Percentiles rank a stretch among this genome's conserved stretches.
phyloP scores from a whole-genome alignment of 2,329 filamentous ascomycete genomes.

The Colletotrichum lindemuthianum region DNA sequence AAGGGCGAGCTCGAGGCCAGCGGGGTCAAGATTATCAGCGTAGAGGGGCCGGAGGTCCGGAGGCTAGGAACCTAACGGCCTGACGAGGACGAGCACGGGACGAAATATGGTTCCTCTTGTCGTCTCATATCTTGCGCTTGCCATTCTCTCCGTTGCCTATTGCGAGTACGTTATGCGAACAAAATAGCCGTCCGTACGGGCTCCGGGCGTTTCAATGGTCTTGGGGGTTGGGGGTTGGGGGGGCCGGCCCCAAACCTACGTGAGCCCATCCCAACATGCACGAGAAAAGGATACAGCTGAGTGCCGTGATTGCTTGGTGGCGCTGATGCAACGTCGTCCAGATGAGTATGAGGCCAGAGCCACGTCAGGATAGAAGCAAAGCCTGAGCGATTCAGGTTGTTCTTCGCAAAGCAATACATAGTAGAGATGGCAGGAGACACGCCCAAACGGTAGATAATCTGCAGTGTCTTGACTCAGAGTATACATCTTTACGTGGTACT shows the following conservation, averaged over 20 bases:
- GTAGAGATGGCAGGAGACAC: too few relatives aligned
- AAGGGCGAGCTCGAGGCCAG: constrained; percentile 62
- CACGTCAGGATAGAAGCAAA: too few relatives aligned
- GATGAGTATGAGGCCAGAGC: too few relatives aligned
- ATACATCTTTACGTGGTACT: too few relatives aligned
- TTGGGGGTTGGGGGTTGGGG: constrained; percentile 8
- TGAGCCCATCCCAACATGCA: too few relatives aligned
- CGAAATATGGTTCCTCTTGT: not conserved
- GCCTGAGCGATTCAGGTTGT: not conserved
- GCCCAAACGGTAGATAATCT: too few relatives aligned
- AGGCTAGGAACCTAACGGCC: constrained; percentile 51
- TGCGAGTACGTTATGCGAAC: constrained; percentile 12
- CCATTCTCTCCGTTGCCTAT: constrained; percentile 15
- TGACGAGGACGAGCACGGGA: constrained; percentile 22
- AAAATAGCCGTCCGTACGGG: constrained; percentile 20
- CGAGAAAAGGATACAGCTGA: too few relatives aligned
- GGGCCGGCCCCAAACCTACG: not conserved
- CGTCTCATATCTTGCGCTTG: constrained; percentile 12
- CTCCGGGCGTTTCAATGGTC: constrained; percentile 6
- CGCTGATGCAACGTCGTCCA: too few relatives aligned
- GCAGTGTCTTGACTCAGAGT: too few relatives aligned
- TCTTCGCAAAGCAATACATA: not conserved
- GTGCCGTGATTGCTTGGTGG: too few relatives aligned
- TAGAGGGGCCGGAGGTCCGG: constrained; percentile 65
- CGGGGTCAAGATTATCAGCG: constrained; percentile 71